These are phyloP conservation scores for Funneliformis caledonium DNA, from an alignment of 371 early-diverging fungal species.

Conservation along the genomic window DNA sequence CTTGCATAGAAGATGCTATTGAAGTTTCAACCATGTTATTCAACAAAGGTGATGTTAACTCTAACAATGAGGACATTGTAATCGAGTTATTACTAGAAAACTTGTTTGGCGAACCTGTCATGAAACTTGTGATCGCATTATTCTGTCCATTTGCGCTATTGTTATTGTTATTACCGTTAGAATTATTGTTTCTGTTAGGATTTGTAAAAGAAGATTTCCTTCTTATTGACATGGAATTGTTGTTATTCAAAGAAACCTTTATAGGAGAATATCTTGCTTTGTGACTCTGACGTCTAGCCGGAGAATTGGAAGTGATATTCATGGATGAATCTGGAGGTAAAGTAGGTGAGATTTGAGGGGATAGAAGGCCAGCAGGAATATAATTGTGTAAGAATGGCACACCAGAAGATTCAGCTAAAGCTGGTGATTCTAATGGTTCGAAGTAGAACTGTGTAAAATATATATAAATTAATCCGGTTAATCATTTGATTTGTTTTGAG, in stretches of 20 bases:
- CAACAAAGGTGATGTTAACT: background rate
- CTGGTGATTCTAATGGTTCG: background rate
- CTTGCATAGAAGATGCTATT: background rate
- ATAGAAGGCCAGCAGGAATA: background rate
- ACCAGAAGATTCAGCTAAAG: background rate
- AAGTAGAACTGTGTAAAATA: background rate
- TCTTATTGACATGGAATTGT: background rate
- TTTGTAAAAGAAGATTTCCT: background rate
- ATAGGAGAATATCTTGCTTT: background rate
- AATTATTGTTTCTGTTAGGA: background rate
- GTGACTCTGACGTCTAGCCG: background rate
- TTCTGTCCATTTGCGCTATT: background rate
- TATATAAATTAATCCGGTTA: background rate
- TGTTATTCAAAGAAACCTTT: background rate
- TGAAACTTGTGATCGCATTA: background rate
- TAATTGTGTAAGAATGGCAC: background rate
- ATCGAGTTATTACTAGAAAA: background rate
- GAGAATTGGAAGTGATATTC: background rate
- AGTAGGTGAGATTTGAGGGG: slow-evolving; percentile 9
- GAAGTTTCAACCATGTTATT: background rate
- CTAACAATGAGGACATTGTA: background rate
- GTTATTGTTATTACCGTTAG: slow-evolving; percentile 11
- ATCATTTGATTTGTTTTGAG: background rate
- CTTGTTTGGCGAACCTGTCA: background rate
- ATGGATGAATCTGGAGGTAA: slow-evolving; percentile 9